phyloP scores from a whole-genome alignment of 1,284 basidiomycete genomes.

The Bjerkandera adusta region DNA sequence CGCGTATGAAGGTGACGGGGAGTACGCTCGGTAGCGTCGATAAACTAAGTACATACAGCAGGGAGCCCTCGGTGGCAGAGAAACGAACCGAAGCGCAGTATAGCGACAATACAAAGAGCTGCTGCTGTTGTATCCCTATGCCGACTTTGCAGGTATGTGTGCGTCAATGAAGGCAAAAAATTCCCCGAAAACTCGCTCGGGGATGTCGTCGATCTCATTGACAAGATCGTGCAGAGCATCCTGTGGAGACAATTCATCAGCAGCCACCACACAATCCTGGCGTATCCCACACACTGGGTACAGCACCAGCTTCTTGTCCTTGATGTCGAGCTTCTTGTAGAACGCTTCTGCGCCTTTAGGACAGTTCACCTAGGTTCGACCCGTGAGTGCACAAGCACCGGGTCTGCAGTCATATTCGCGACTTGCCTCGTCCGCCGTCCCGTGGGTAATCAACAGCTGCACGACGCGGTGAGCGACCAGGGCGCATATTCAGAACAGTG shows the following conservation, averaged over 20 bases:
- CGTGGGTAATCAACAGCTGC: constrained; percentile 76
- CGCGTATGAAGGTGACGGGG: too few species aligned
- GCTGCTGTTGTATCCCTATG: too few species aligned
- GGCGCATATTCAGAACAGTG: neutral
- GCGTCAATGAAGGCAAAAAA: constrained; percentile 53
- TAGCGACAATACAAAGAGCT: too few species aligned
- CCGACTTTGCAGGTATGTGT: constrained; percentile 14
- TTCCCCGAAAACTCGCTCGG: constrained; percentile 54
- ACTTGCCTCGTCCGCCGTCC: constrained; percentile 64
- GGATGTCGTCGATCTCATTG: constrained; percentile 73
- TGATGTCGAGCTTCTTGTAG: constrained; percentile 51
- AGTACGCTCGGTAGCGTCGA: too few species aligned
- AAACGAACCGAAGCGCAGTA: too few species aligned
- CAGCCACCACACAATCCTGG: neutral
- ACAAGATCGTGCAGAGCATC: constrained; percentile 78
- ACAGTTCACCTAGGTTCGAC: constrained; percentile 50
- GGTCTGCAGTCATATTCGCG: neutral
- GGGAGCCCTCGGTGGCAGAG: too few species aligned
- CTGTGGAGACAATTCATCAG: constrained; percentile 31
- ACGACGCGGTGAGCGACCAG: too few species aligned
- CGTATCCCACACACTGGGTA: constrained; percentile 44
- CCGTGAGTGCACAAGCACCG: neutral
- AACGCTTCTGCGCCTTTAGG: constrained; percentile 56
- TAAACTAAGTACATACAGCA: too few species aligned
- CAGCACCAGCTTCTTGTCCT: constrained; percentile 59